Conservation (phyloP, 108 stramenopile species). For the Nitzschia sp. region DNA sequence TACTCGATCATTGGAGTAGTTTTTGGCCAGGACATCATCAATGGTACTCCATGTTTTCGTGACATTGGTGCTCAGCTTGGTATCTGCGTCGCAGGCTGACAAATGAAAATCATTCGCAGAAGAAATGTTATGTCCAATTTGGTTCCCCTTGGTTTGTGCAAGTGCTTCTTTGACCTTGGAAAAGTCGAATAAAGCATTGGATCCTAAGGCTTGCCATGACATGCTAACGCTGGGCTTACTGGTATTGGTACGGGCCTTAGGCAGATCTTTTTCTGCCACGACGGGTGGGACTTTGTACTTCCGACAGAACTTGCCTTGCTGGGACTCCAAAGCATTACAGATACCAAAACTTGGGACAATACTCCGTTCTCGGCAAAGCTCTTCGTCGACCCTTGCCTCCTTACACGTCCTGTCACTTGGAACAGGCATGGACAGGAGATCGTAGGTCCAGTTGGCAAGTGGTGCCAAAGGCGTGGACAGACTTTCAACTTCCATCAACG, state of each 20-base stretch:
- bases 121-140: too few species aligned
- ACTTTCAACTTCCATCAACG: conserved; percentile 23
- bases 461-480: not conserved
- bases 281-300: not conserved
- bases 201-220: not conserved
- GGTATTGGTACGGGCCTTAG: not conserved
- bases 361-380: conserved; percentile 5
- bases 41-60: conserved; percentile 31
- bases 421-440: conserved; percentile 31
- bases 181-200: not conserved
- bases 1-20: conserved; percentile 32
- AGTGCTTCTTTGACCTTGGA: not conserved
- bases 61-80: not conserved
- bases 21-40: conserved; percentile 10
- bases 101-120: too few species aligned
- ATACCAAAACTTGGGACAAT: conserved; percentile 13
- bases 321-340: conserved; percentile 19
- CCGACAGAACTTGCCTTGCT: conserved; percentile 10
- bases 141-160: not conserved
- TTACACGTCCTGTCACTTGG: conserved; percentile 26
- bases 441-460: conserved; percentile 48
- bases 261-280: not conserved
- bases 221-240: not conserved
- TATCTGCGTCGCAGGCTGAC: not conserved
- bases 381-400: conserved; percentile 34